Base-by-base conservation (phyloP, 495 filamentous ascomycete genomes). In the Penicillium antarcticum region DNA sequence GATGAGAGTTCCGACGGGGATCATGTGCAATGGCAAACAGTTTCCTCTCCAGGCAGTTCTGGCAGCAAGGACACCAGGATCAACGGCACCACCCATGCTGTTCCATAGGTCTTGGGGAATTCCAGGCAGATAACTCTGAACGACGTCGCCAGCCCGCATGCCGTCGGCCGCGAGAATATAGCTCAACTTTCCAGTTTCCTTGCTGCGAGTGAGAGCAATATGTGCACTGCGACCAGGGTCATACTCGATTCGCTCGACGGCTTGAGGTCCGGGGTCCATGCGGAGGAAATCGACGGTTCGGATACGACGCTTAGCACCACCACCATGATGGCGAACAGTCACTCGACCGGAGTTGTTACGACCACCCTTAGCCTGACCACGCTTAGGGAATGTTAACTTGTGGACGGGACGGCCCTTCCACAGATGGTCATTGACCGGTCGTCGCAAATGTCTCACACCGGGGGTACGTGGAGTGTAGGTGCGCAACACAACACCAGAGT, bases 381-480 rank as follows among this genome's bases (percentile, higher is more conserved):
- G 89, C 71, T 96, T 95, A 34, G 89, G 79, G 58, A 88, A 89
- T 2, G 94, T 98, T 65, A 98, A 78, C 37, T 84, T 84, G 10
- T 87, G 77, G 55, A 86, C 84, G 0, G 95, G 90, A 35, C 91
- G 80, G 40, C 91, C 92, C 75, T 95, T 96, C 86, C 87, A 97
- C 26, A 98, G 76, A 67, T 97, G 95, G 55, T 97, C 94, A 71
- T 96, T 96, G 64, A 97, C 85, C 9, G 94, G 90, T 14, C 94
- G 80, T 52, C 83, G 86, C 48, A 98, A 76, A 79, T 98, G 95
- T 52, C 94, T 86, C 35, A 96, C 63, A 80, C 94, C 95, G 35
- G 94, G 94, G 9, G 95, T 98, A 45, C 89, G 87, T 33, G 94
- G 94, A 69, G 90, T 97, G 65, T 98, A 98, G 34, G 85, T 92